phyloP scores from a whole-genome alignment of 306 rosid genomes.

The Cucurbita argyrosperma region DNA sequence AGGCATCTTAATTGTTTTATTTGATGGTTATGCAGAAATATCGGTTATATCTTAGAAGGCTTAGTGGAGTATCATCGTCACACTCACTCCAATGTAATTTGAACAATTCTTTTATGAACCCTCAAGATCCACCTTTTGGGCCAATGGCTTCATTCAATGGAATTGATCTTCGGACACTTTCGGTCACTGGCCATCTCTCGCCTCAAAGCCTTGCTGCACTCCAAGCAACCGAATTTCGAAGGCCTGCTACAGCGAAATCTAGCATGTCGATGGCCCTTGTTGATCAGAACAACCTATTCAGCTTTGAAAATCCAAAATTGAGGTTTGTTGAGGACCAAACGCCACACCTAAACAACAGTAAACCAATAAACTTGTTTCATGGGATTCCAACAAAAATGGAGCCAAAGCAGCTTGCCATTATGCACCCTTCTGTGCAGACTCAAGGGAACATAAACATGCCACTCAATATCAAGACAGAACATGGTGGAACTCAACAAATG shows the following conservation, averaged over 20 bases:
- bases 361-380: slow-evolving; percentile 68
- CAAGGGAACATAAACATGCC: slow-evolving; percentile 31
- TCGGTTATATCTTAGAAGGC: slow-evolving; percentile 80
- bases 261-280: slow-evolving; percentile 50
- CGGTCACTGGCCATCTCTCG: slow-evolving; percentile 63
- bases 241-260: slow-evolving; percentile 45
- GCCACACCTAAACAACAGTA: slow-evolving; percentile 36
- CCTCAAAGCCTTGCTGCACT: slow-evolving; percentile 88
- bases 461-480: slow-evolving; percentile 42
- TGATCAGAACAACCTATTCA: slow-evolving; percentile 86
- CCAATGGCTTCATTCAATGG: slow-evolving; percentile 67
- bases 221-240: slow-evolving; percentile 76
- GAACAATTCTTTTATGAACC: slow-evolving; percentile 51
- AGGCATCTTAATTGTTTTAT: not conserved
- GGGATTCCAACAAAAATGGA: slow-evolving; percentile 90
- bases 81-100: slow-evolving; percentile 40
- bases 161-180: slow-evolving; percentile 72
- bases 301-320: slow-evolving; percentile 83
- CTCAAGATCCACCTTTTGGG: slow-evolving; percentile 71
- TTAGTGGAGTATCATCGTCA: slow-evolving; percentile 59
- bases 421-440: slow-evolving; percentile 52
- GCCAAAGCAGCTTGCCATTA: slow-evolving; percentile 77
- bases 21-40: slow-evolving; percentile 53
- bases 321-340: slow-evolving; percentile 80
- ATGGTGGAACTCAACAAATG: slow-evolving; percentile 20